Evolutionary conservation across 164 flowering plant genomes (phyloP).

Genomic region (grape (Vitis vinifera)): DNA sequence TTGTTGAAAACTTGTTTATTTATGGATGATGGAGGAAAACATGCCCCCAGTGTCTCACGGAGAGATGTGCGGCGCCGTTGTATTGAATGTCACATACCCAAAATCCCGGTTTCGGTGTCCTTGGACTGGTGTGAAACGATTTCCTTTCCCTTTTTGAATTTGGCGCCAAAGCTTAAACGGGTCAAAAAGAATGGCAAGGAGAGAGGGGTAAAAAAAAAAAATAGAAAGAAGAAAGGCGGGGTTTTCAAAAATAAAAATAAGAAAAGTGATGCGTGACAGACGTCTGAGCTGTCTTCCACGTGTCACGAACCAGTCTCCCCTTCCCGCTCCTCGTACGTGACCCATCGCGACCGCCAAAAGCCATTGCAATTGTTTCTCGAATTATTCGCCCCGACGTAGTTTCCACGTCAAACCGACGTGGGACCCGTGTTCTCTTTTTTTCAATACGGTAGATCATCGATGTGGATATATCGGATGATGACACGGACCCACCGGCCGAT

Average conservation of each 20-base stretch:
- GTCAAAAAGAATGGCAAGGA: constrained; percentile 19
- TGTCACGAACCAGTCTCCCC: constrained; percentile 5
- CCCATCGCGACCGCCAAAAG: constrained; percentile 11
- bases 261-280: background rate
- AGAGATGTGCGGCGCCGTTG: constrained; percentile 36
- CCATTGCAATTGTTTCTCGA: background rate
- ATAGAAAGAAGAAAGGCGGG: constrained; percentile 10
- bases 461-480: constrained; percentile 13
- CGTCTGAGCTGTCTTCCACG: constrained; percentile 26
- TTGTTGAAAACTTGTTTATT: background rate
- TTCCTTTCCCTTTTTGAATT: constrained; percentile 5
- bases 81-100: background rate
- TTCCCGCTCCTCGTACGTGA: background rate
- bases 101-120: background rate
- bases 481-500: constrained; percentile 22
- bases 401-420: constrained; percentile 13
- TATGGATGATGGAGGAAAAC: constrained; percentile 18
- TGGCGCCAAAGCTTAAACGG: constrained; percentile 27
- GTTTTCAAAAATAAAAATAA: constrained; percentile 6
- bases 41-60: constrained; percentile 35
- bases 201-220: background rate
- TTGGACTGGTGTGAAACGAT: background rate
- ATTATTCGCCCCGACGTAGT: constrained; percentile 4
- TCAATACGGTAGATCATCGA: background rate
- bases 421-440: background rate